Evolutionary conservation across 2,329 filamentous ascomycete genomes (phyloP), one percentile per base, ranked within the genome.

Genomic region (Remersonia thermophila): DNA sequence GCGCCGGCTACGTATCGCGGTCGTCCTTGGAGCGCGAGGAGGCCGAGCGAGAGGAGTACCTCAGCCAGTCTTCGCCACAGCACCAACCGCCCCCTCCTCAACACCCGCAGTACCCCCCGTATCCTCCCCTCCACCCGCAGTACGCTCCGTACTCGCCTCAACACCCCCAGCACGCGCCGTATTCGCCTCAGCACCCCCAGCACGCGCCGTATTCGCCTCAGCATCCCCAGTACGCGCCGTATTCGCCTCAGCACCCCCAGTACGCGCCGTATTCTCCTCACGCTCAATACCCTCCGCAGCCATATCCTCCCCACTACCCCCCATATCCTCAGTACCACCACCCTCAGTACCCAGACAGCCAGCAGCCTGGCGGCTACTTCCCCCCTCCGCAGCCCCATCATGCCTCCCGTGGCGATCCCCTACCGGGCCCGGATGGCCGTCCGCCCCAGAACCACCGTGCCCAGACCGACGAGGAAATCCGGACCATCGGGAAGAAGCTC

Each of bases 391-490:
- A 36, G 32, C 20, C 35, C 27, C 40, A 37, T 3, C 34, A 35
- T 6, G 25, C 25, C 27, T 26, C 34, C 20, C 27, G 37, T 27
- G 37, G 40, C 7, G 38, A 38, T 4, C 41, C 41, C 8, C 30
- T 37, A 10, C 37, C 47, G 14, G 48, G 47, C 0, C 47, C 49
- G 12, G 50, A 52, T 39, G 47, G 47, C 13, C 47, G 45, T 6
- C 50, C 48, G 18, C 32, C 47, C 32, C 39, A 50, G 33, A 52
- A 59, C 25, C n/a, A n/a, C 20, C 20, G 20, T 23, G 57, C 55
- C 37, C 62, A 65, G 47, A 66, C 68, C 2, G 70, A 74, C 41
- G 69, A 73, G 41, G 71, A 76, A 54, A 75, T 76, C 23, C 51
- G 71, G 37, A 62, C 65, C 38, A 59, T 76, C 30, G 71, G 71